A percentile compares a stretch with the other conserved stretches of the same genome.
These are phyloP conservation scores for Physcomitrium patens DNA, from an alignment of 225 moss, liverwort and hornwort genomes.

Conservation along the genomic window DNA sequence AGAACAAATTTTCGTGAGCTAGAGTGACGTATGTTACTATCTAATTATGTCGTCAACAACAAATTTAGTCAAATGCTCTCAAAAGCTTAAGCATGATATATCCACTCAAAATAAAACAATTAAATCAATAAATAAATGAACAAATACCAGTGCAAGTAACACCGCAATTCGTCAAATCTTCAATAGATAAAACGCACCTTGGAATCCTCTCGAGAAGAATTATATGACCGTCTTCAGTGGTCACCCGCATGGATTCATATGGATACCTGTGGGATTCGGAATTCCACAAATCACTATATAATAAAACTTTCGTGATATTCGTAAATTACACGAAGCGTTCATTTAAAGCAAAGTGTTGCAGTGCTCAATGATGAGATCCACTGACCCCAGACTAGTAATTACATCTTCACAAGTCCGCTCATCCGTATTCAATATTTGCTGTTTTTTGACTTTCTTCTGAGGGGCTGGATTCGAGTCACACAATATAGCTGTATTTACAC, in stretches of 20 bases:
- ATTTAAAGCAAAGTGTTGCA: not conserved
- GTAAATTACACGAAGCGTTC: constrained; percentile 2
- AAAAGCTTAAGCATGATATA: not conserved
- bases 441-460: constrained; percentile 51
- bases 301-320: not conserved
- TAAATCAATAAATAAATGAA: not conserved
- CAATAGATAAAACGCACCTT: constrained; percentile 33
- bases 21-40: not conserved
- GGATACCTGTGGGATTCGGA: constrained; percentile 46
- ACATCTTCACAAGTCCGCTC: constrained; percentile 92
- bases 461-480: constrained; percentile 64
- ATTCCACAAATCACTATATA: constrained; percentile 12
- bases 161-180: not conserved
- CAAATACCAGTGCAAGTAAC: not conserved
- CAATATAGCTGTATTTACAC: constrained; percentile 67
- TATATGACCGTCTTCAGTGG: constrained; percentile 57
- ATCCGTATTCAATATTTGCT: constrained; percentile 74
- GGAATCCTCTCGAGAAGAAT: constrained; percentile 68
- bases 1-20: not conserved
- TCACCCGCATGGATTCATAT: constrained; percentile 60
- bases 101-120: not conserved
- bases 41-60: not conserved
- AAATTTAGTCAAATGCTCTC: not conserved
- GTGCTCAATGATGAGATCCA: constrained; percentile 10
- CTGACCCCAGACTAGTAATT: constrained; percentile 83